These are phyloP conservation scores for Pelargonium australe DNA, from an alignment of 441 rosid species.

Conservation along the genomic window DNA sequence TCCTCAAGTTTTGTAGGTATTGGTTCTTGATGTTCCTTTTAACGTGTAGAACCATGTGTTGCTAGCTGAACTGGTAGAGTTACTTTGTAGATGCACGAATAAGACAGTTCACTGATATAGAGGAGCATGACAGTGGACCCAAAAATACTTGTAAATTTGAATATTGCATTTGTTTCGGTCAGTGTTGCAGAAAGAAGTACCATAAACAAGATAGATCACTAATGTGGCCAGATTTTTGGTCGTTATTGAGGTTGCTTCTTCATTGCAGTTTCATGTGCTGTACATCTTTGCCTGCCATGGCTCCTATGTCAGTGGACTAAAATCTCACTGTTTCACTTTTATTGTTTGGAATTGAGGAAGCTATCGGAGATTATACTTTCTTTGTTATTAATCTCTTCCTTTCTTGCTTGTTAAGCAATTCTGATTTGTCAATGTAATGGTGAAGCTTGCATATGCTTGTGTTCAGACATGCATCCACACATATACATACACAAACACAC, in stretches of 20 bases:
- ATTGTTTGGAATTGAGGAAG: constrained; percentile 10
- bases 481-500: background rate
- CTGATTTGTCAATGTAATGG: constrained; percentile 5
- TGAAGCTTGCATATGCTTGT: constrained; percentile 1
- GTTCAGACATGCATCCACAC: background rate
- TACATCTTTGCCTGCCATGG: constrained; percentile 10
- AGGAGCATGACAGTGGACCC: too few species aligned
- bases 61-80: background rate
- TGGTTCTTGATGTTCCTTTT: background rate
- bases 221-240: background rate
- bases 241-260: constrained; percentile 7
- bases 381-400: background rate
- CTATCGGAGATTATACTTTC: background rate
- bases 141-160: too few species aligned
- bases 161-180: background rate
- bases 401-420: constrained; percentile 2
- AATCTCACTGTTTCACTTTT: constrained; percentile 3
- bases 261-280: constrained; percentile 2
- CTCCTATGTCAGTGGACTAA: constrained; percentile 10
- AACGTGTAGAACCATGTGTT: background rate
- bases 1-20: background rate
- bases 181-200: background rate
- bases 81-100: background rate
- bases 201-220: constrained; percentile 1
- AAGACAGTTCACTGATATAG: too few species aligned